Percentiles rank a stretch among this genome's conserved stretches.
Evolutionary conservation across 1,284 basidiomycete species (phyloP).

Genomic region (Tremellales sp.): DNA sequence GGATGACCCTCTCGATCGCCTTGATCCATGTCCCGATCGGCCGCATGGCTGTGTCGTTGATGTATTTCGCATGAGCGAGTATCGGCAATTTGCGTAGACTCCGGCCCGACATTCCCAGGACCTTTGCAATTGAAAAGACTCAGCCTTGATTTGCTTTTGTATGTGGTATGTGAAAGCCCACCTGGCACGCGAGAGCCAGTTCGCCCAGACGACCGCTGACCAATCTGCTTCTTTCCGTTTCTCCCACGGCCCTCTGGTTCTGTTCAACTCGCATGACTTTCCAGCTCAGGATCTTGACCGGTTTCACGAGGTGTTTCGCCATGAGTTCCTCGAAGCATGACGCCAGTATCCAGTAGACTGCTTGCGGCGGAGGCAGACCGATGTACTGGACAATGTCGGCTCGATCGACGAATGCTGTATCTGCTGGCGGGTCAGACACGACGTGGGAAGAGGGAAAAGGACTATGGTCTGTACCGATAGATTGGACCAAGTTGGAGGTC

Average conservation of each 20-base stretch:
- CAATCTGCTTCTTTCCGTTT: slow-evolving; percentile 16
- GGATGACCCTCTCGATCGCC: slow-evolving; percentile 71
- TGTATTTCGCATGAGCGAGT: slow-evolving; percentile 79
- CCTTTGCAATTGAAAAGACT: not conserved
- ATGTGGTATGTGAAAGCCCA: slow-evolving; percentile 47
- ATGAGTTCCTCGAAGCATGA: slow-evolving; percentile 79
- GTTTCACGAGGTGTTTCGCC: slow-evolving; percentile 63
- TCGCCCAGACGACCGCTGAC: slow-evolving; percentile 60
- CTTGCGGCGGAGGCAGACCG: slow-evolving; percentile 81
- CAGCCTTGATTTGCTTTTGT: not conserved
- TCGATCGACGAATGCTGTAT: slow-evolving; percentile 91
- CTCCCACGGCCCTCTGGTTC: slow-evolving; percentile 1
- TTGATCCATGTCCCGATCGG: slow-evolving; percentile 38
- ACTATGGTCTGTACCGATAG: slow-evolving; percentile 67
- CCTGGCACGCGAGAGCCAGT: slow-evolving; percentile 69
- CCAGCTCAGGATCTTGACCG: slow-evolving; percentile 51
- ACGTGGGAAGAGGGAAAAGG: not conserved
- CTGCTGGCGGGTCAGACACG: slow-evolving; percentile 49
- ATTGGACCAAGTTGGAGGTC: slow-evolving; percentile 90
- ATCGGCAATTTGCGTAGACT: slow-evolving; percentile 85
- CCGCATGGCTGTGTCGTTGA: slow-evolving; percentile 46
- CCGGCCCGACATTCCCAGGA: slow-evolving; percentile 71
- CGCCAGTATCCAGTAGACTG: slow-evolving; percentile 89
- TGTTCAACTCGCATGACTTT: too few relatives aligned
- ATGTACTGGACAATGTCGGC: slow-evolving; percentile 96